phyloP scores from a whole-genome alignment of 352 stramenopile genomes.

The Phytophthora chlamydospora region DNA sequence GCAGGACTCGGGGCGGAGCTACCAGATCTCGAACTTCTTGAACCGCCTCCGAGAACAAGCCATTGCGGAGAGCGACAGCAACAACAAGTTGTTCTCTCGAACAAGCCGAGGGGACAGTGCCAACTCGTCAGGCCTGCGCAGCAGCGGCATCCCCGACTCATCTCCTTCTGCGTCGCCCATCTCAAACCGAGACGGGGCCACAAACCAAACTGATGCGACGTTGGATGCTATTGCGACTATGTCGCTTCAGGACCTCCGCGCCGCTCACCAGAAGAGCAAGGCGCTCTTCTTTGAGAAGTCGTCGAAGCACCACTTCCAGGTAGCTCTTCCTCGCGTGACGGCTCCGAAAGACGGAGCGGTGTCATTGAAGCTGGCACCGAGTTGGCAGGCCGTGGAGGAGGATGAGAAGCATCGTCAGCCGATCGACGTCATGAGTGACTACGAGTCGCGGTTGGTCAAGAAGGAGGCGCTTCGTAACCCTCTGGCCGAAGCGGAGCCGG shows the following conservation, averaged over 20 bases:
- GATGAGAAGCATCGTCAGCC: slow-evolving; percentile 86
- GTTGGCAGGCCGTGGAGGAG: slow-evolving; percentile 66
- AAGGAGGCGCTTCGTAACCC: slow-evolving; percentile 88
- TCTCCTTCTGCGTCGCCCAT: slow-evolving; percentile 49
- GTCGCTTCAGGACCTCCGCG: slow-evolving; percentile 66
- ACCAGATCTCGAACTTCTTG: slow-evolving; percentile 82
- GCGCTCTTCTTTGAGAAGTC: slow-evolving; percentile 59
- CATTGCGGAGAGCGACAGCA: slow-evolving; percentile 74
- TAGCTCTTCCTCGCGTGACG: slow-evolving; percentile 39
- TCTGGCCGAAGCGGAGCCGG: slow-evolving; percentile 80
- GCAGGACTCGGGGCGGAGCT: slow-evolving; percentile 81
- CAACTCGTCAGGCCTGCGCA: slow-evolving; percentile 20
- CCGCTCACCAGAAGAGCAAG: slow-evolving; percentile 58
- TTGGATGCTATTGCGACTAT: slow-evolving; percentile 71
- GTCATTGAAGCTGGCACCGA: slow-evolving; percentile 60
- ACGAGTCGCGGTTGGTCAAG: slow-evolving; percentile 86
- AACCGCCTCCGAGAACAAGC: slow-evolving; percentile 78
- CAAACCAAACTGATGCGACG: slow-evolving; percentile 34
- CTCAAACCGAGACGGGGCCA: slow-evolving; percentile 26
- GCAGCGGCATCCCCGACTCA: slow-evolving; percentile 36
- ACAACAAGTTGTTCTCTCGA: slow-evolving; percentile 79
- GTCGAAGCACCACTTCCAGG: slow-evolving; percentile 42
- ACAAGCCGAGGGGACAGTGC: slow-evolving; percentile 30
- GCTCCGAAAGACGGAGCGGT: slow-evolving; percentile 21
- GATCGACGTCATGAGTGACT: slow-evolving; percentile 91